Evolutionary conservation across 2,329 filamentous ascomycete species (phyloP).

Genomic region (Fusarium sp.): DNA sequence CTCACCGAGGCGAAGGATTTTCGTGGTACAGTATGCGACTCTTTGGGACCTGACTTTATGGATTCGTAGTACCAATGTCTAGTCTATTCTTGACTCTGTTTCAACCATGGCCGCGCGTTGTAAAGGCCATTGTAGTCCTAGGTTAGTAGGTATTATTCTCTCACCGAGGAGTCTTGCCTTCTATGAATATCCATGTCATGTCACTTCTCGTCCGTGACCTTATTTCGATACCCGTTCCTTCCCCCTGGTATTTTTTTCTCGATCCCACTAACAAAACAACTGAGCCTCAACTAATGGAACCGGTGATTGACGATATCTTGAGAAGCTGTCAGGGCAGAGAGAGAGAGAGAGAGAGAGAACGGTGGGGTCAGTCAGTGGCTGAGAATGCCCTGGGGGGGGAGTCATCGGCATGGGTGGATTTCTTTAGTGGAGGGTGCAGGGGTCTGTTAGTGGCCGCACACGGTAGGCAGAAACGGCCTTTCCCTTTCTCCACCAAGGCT

Average conservation of each 20-base stretch:
- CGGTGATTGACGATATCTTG: neutral
- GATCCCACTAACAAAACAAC: conserved; percentile 7
- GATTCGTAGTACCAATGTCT: neutral
- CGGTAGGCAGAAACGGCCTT: conserved; percentile 48
- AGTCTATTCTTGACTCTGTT: conserved; percentile 23
- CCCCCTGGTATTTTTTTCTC: neutral
- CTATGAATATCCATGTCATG: neutral
- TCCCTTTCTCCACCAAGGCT: conserved; percentile 34
- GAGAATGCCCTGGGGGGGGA: conserved; percentile 39
- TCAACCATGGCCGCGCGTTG: conserved; percentile 42
- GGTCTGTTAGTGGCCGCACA: conserved; percentile 31
- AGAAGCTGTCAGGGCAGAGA: too few relatives aligned
- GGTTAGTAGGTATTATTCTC: conserved; percentile 6
- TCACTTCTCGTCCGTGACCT: conserved; percentile 29
- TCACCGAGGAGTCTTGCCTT: neutral
- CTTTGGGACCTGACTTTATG: neutral
- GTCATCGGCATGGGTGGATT: conserved; percentile 43
- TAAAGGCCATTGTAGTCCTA: conserved; percentile 36
- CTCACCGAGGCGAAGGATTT: neutral
- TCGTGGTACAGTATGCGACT: neutral
- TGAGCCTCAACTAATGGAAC: conserved; percentile 18
- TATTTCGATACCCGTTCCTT: conserved; percentile 36
- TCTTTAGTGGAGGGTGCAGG: conserved; percentile 15
- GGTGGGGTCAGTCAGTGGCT: conserved; percentile 25
- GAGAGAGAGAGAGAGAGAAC: too few relatives aligned